Base-by-base conservation (phyloP, 2,329 filamentous ascomycete genomes). In the Triangularia verruculosa region DNA sequence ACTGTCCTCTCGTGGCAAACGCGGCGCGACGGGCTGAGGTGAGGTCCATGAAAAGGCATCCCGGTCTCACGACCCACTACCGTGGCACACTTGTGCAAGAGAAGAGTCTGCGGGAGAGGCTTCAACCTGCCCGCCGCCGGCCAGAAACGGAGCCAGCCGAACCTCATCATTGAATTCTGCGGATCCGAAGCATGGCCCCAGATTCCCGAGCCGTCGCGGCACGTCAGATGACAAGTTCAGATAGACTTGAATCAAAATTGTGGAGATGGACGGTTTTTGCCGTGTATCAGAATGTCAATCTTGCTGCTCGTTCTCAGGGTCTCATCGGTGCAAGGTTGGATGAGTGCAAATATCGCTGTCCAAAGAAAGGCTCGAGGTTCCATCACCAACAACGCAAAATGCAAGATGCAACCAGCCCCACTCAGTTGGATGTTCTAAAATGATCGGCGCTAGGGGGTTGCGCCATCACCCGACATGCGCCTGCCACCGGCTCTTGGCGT, bases 371-470 rank as follows among this genome's bases (percentile, higher is more conserved):
- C 25, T 20, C 32, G 39, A 24, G 30, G 32, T 39, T 57, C 20
- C 20, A 58, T 25, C 20, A 43, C 56, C 56, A 58, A 39, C 30
- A n/a, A 7, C n/a, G 15, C 15, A 8, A 28, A 24, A n/a, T n/a
- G n/a, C n/a, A n/a, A 34, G 15, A 53, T 25, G 52, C 22, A 54
- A 25, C 52, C 25, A 17, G 12, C 22, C 22, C 52, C 22, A 54
- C 15, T 11, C 12, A 27, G 25, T 54, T 28, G 52, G 52, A 54
- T 43, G 24, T 59, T 52, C 39, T 51, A 52, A 59, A 59, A 59
- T 59, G 57, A 59, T 59, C 57, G 17, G 39, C 57, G 32, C 30
- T 47, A 47, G 27, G 27, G 27, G 9, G 39, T 17, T 52, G 57
- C 57, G 57, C 52, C 57, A 59, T 59, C 15, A 13, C 34, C 57